phyloP scores from a whole-genome alignment of 1,139 yeast species.

The Candida pseudoviswanathii region DNA sequence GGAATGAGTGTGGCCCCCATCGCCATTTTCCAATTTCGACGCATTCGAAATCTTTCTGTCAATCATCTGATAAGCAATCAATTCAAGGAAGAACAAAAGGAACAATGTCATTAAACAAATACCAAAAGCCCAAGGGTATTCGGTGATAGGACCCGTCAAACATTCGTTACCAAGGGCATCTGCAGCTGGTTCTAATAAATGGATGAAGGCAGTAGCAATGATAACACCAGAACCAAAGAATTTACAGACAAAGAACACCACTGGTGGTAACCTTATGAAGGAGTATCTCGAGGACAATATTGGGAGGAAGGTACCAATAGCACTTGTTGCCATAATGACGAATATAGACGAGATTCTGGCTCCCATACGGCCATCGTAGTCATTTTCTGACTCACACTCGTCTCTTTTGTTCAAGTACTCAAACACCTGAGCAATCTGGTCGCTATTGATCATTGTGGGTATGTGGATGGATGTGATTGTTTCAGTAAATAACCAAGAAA shows the following conservation, averaged over 20 bases:
- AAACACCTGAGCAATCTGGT: conserved; percentile 10
- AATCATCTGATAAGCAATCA: conserved; percentile 54
- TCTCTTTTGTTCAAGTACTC: conserved; percentile 27
- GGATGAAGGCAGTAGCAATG: conserved; percentile 86
- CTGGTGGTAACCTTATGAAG: conserved; percentile 53
- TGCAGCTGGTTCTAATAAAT: conserved; percentile 77
- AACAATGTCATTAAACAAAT: conserved; percentile 42
- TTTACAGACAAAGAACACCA: conserved; percentile 72
- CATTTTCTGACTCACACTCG: conserved; percentile 37
- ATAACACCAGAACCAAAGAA: conserved; percentile 94
- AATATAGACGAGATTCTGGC: conserved; percentile 76
- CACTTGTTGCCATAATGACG: conserved; percentile 62
- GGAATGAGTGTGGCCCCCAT: conserved; percentile 48
- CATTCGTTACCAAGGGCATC: conserved; percentile 42
- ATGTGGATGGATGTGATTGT: neutral
- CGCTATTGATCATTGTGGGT: conserved; percentile 8
- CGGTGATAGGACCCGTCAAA: conserved; percentile 36
- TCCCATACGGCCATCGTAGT: conserved; percentile 50
- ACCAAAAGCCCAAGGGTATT: conserved; percentile 46
- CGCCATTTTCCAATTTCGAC: conserved; percentile 16
- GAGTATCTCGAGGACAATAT: conserved; percentile 57
- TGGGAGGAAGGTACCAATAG: conserved; percentile 63
- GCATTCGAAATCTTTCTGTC: conserved; percentile 33
- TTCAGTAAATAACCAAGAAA: neutral
- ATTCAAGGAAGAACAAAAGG: conserved; percentile 53